These are phyloP conservation scores for Fusarium algeriense DNA, from an alignment of 2,329 filamentous ascomycete species.

Conservation along the genomic window DNA sequence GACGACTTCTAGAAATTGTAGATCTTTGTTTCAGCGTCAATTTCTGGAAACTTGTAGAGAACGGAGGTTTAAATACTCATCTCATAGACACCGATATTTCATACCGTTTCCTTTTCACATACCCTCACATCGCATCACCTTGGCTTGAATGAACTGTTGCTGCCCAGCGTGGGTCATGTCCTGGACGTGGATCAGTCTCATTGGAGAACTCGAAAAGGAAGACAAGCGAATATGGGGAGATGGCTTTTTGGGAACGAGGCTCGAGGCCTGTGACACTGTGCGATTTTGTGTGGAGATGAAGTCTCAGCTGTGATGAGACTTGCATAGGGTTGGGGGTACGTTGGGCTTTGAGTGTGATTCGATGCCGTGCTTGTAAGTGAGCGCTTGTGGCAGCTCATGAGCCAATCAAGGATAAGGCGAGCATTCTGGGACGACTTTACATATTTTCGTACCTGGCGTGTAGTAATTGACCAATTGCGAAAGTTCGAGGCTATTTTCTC, in stretches of 20 bases:
- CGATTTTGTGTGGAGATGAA: conserved; percentile 5
- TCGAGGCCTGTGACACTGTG: conserved; percentile 21
- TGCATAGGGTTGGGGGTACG: conserved; percentile 22
- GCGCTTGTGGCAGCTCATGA: conserved; percentile 14
- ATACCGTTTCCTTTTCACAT: conserved; percentile 12
- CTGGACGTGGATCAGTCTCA: conserved; percentile 48
- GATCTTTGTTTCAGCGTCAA: conserved; percentile 3
- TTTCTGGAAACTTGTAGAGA: background rate
- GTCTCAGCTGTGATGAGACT: conserved; percentile 21
- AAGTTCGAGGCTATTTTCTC: background rate
- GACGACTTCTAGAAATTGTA: background rate
- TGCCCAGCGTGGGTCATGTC: conserved; percentile 45
- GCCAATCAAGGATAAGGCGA: conserved; percentile 23
- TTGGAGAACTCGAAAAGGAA: conserved; percentile 41
- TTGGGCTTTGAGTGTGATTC: conserved; percentile 12
- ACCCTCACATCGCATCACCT: conserved; percentile 25
- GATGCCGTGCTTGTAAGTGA: conserved; percentile 5
- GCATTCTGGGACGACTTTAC: background rate
- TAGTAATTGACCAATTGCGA: background rate
- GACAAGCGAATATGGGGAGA: conserved; percentile 35
- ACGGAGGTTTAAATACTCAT: background rate
- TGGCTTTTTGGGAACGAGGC: conserved; percentile 21
- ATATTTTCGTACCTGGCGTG: background rate
- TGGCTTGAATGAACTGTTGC: conserved; percentile 42
- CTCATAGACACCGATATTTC: conserved; percentile 5